Conservation (phyloP, 495 filamentous ascomycete species). For the Neurospora sp. region DNA sequence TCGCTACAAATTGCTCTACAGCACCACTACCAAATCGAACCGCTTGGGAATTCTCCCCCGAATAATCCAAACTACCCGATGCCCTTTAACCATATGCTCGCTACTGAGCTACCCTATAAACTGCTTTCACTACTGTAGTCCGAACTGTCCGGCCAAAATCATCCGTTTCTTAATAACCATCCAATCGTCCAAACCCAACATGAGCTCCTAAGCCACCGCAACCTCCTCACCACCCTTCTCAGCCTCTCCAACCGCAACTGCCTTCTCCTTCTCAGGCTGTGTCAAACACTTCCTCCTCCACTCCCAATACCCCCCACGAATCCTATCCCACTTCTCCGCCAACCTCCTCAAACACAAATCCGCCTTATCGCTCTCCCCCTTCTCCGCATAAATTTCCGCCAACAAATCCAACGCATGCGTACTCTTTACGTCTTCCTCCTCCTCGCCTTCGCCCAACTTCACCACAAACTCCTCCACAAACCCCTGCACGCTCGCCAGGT, state of each 20-base stretch:
- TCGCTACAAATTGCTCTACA: neutral
- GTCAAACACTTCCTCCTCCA: conserved; percentile 47
- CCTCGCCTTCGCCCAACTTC: conserved; percentile 31
- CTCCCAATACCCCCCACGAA: conserved; percentile 86
- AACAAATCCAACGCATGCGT: conserved; percentile 86
- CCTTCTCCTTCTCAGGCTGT: neutral
- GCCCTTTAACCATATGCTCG: neutral
- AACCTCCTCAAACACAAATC: conserved; percentile 59
- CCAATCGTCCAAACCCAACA: neutral
- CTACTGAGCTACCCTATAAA: neutral
- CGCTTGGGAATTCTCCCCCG: neutral
- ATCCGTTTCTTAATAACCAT: neutral
- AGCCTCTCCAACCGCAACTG: neutral
- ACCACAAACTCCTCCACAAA: conserved; percentile 60
- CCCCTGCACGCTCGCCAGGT: conserved; percentile 45
- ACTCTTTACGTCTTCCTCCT: conserved; percentile 48
- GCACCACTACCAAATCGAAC: neutral
- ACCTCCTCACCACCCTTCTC: neutral
- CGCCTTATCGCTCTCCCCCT: conserved; percentile 47
- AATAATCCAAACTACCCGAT: neutral
- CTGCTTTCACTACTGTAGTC: neutral
- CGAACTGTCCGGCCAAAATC: neutral
- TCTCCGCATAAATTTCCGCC: conserved; percentile 67
- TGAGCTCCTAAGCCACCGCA: neutral
- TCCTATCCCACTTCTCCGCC: conserved; percentile 79